phyloP scores from a whole-genome alignment of 1,284 basidiomycete genomes.

The Exobasidium rhododendri region DNA sequence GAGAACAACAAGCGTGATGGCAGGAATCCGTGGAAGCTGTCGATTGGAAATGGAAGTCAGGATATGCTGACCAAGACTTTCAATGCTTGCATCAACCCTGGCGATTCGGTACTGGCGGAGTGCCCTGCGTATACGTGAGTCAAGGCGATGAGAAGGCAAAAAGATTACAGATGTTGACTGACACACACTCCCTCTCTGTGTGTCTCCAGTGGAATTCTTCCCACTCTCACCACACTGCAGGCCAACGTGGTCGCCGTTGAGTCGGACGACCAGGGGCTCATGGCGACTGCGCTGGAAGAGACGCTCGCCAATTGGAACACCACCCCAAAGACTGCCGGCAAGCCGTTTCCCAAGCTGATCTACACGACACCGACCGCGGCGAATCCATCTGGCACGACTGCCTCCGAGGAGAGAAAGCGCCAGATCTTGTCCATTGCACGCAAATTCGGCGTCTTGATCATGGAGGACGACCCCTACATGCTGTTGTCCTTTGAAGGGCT shows the following conservation, averaged over 20 bases:
- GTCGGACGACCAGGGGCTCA: slow-evolving; percentile 74
- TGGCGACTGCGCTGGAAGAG: slow-evolving; percentile 64
- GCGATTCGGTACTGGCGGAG: slow-evolving; percentile 64
- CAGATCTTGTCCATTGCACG: slow-evolving; percentile 72
- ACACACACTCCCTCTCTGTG: neutral
- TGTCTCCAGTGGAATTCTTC: slow-evolving; percentile 33
- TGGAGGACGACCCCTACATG: slow-evolving; percentile 51
- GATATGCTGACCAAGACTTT: slow-evolving; percentile 69
- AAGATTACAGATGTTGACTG: neutral
- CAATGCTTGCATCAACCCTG: slow-evolving; percentile 67
- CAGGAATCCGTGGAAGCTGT: slow-evolving; percentile 63
- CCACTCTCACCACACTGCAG: slow-evolving; percentile 30
- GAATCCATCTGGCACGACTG: slow-evolving; percentile 51
- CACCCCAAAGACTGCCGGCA: slow-evolving; percentile 59
- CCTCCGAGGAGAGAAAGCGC: slow-evolving; percentile 65
- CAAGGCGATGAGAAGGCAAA: neutral
- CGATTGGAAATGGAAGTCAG: slow-evolving; percentile 2
- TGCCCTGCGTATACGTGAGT: slow-evolving; percentile 15
- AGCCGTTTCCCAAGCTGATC: slow-evolving; percentile 69
- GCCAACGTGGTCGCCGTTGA: slow-evolving; percentile 61
- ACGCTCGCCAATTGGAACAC: slow-evolving; percentile 73
- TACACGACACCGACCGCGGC: slow-evolving; percentile 68
- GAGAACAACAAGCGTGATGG: slow-evolving; percentile 16
- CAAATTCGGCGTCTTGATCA: slow-evolving; percentile 59
- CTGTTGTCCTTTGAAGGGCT: slow-evolving; percentile 47